Base-by-base conservation (phyloP, 352 stramenopile species). In the Phytophthora niederhauseri region DNA sequence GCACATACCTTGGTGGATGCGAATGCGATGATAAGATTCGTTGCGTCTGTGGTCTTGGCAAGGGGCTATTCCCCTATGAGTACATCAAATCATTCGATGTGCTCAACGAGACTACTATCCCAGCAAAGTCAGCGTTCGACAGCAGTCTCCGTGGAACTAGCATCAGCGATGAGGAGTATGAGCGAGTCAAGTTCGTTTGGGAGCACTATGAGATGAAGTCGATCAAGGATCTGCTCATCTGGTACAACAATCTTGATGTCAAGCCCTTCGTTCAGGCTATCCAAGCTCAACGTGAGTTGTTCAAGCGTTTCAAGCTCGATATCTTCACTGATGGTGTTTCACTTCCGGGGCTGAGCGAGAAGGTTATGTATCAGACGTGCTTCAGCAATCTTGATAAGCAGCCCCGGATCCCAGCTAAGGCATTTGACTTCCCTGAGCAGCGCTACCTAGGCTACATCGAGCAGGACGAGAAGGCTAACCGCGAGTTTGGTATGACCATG, bases 171-270 rank as follows among this genome's bases (percentile, higher is more conserved):
- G 51, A 70, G 22, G 72, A 80, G 0, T 80, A 76, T 26, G 46
- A 75, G 45, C 54, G 67, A 41, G 22, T 80, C 14, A 38, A 66
- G 34, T 80, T 68, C 8, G 73, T 75, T 2, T 75, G 68, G 73
- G 30, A 69, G 2, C 60, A 77, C 50, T 77, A 80, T 59, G n/a
- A 67, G 6, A 77, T 80, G 73, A 77, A 77, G 22, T 54, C 46
- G 0, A 57, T 77, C 50, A 75, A 73, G 28, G 28, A 31, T 8
- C 5, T 31, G 5, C 7, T 31, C 4, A 31, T 31, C 28, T 31
- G 73, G 70, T 78, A 81, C 41, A 81, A 76, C 45, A 78, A 76
- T 65, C 61, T 77, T 7, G 73, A 81, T 65, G 73, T 81, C 26
- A 30, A 48, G 17, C 70, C 73, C 24, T 80, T 80, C 34, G 41